Base-by-base conservation (phyloP, 768 basidiomycete genomes). In the Porpolomopsis calyptriformis region DNA sequence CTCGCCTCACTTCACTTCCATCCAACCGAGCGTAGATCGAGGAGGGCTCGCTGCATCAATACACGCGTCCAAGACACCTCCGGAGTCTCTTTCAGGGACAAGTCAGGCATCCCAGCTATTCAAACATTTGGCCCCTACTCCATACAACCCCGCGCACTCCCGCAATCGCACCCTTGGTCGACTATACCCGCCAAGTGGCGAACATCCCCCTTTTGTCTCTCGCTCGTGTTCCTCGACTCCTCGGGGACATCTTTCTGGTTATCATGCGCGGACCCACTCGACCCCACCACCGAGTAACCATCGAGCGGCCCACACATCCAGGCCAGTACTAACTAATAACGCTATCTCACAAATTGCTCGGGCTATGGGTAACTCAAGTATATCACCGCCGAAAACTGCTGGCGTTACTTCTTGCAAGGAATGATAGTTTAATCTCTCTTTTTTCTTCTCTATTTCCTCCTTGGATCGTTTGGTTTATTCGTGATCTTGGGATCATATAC, bases 261-360 rank as follows among this genome's bases (percentile, higher is more conserved):
- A 74, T 44, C 76, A 80, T 54, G 56, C 69, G 4, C 77, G 83
- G 33, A 82, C 78, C 35, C 82, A 81, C 51, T 85, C 85, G 0
- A 72, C 82, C 6, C 79, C 81, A 11, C 73, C 78, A 40, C 53
- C 58, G 4, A 55, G 54, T 33, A 60, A 57, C 31, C 64, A 72
- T 40, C 73, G 77, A 19, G 43, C 59, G 16, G 60, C 64, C 14
- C 74, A 77, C 50, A 50, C 66, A 26, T 54, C 68, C 52, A 73
- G 85, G 8, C 85, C 85, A n/a, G 71, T 87, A 36, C 73, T 88
- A 53, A 82, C 81, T 4, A 78, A 70, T 10, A 83, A 81, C 41
- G 85, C 83, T 2, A 72, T 85, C 42, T 78, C 83, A 10, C 69
- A 69, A 47, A 60, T 88, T 25, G 78, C 77, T 22, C 70, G 74